A percentile compares a stretch with the other conserved stretches of the same genome.
These are phyloP conservation scores for Miscanthus sacchariflorus DNA, from an alignment of 202 grass and related monocot species.

Conservation along the genomic window DNA sequence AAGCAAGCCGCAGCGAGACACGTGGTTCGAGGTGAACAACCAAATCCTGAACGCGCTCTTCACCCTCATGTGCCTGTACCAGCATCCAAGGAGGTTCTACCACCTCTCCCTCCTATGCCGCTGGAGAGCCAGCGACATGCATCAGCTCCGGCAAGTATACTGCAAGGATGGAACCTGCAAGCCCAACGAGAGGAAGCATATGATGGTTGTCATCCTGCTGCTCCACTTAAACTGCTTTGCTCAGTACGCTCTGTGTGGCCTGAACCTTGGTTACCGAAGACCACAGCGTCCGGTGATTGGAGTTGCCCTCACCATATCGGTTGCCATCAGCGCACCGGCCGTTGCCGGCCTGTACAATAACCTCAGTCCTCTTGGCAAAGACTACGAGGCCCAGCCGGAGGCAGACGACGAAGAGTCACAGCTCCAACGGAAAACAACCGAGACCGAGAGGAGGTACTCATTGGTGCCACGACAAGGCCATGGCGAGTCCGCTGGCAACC, in stretches of 20 bases:
- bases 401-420: constrained; percentile 46
- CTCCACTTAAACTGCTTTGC: constrained; percentile 87
- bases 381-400: constrained; percentile 52
- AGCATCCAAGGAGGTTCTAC: constrained; percentile 71
- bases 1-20: constrained; percentile 51
- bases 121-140: constrained; percentile 55
- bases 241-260: constrained; percentile 74
- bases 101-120: constrained; percentile 59
- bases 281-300: constrained; percentile 55
- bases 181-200: constrained; percentile 80
- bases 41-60: constrained; percentile 82
- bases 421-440: constrained; percentile 44
- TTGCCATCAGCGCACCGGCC: constrained; percentile 63
- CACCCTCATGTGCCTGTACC: constrained; percentile 76
- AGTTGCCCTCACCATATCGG: constrained; percentile 60
- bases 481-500: too few species aligned
- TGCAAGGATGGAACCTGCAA: constrained; percentile 68
- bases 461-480: neutral
- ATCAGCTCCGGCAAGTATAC: constrained; percentile 61
- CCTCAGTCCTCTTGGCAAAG: constrained; percentile 75
- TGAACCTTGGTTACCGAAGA: constrained; percentile 63
- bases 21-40: constrained; percentile 85
- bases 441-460: constrained; percentile 56
- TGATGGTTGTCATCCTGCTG: constrained; percentile 60
- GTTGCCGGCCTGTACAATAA: constrained; percentile 69